These are phyloP conservation scores for Candida berthetii DNA, from an alignment of 805 yeast genomes.

Conservation along the genomic window DNA sequence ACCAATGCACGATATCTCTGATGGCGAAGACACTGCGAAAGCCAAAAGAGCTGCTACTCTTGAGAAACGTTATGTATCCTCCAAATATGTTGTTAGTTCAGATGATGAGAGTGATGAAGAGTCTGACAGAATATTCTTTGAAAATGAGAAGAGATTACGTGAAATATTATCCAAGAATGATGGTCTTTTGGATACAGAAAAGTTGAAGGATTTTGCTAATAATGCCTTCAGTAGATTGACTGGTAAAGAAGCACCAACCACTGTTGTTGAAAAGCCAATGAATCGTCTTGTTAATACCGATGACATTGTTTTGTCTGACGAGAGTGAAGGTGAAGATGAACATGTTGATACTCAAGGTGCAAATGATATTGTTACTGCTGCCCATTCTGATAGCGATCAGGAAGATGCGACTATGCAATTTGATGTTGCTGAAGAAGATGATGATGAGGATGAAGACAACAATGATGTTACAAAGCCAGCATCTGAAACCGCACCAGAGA, in stretches of 20 bases:
- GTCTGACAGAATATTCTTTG: slow-evolving; percentile 44
- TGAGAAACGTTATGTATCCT: slow-evolving; percentile 30
- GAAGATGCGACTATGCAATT: background rate
- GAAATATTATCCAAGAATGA: slow-evolving; percentile 13
- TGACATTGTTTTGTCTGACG: slow-evolving; percentile 1
- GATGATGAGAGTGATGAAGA: slow-evolving; percentile 63
- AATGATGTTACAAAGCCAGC: background rate
- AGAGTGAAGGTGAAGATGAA: slow-evolving; percentile 1
- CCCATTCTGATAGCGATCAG: slow-evolving; percentile 1
- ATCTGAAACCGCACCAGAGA: no score
- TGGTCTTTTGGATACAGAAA: slow-evolving; percentile 10
- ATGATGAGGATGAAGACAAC: slow-evolving; percentile 2
- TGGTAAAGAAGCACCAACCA: background rate
- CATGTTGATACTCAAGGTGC: slow-evolving; percentile 1
- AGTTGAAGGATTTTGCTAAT: slow-evolving; percentile 8
- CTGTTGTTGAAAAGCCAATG: background rate
- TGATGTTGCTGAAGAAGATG: background rate
- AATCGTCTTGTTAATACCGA: background rate
- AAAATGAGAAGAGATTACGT: slow-evolving; percentile 46
- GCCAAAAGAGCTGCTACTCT: background rate
- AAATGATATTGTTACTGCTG: slow-evolving; percentile 1
- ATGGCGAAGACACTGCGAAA: slow-evolving; percentile 18
- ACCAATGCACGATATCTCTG: slow-evolving; percentile 25
- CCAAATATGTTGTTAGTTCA: slow-evolving; percentile 50
- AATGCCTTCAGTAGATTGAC: background rate